These are phyloP conservation scores for Penicillium robsamsonii DNA, from an alignment of 495 filamentous ascomycete species.

Conservation along the genomic window DNA sequence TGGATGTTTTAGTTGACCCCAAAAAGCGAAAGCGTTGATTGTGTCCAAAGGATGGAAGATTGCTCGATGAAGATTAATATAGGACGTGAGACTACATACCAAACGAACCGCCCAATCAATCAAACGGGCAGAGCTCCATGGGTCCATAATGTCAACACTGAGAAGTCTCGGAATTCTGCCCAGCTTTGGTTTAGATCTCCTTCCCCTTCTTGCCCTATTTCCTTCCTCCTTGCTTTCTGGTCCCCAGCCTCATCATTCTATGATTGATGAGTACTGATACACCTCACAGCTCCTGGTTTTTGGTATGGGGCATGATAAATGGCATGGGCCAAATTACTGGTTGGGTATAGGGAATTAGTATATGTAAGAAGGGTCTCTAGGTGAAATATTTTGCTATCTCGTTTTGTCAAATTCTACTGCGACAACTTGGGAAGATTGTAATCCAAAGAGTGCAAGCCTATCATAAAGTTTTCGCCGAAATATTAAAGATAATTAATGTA, in stretches of 20 bases:
- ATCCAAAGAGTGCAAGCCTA: not conserved
- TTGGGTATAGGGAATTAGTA: too few species aligned
- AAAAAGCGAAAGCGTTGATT: slow-evolving; percentile 39
- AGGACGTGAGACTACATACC: not conserved
- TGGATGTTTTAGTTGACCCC: slow-evolving; percentile 36
- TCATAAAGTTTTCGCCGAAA: not conserved
- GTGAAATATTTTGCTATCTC: too few species aligned
- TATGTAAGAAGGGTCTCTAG: too few species aligned
- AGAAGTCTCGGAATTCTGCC: not conserved
- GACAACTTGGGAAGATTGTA: not conserved
- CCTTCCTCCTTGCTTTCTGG: not conserved
- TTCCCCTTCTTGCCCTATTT: not conserved
- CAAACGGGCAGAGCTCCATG: not conserved
- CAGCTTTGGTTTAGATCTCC: not conserved
- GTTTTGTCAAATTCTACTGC: too few species aligned
- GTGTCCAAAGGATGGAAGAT: not conserved
- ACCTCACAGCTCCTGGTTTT: too few species aligned
- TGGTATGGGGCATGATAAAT: too few species aligned
- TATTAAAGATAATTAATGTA: not conserved
- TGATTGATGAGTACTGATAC: too few species aligned
- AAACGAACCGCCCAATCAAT: not conserved
- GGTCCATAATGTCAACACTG: not conserved
- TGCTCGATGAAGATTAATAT: not conserved
- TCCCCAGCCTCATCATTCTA: not conserved
- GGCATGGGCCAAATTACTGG: too few species aligned